phyloP scores from a whole-genome alignment of 2,329 filamentous ascomycete genomes.

The Sarocladium strictum region DNA sequence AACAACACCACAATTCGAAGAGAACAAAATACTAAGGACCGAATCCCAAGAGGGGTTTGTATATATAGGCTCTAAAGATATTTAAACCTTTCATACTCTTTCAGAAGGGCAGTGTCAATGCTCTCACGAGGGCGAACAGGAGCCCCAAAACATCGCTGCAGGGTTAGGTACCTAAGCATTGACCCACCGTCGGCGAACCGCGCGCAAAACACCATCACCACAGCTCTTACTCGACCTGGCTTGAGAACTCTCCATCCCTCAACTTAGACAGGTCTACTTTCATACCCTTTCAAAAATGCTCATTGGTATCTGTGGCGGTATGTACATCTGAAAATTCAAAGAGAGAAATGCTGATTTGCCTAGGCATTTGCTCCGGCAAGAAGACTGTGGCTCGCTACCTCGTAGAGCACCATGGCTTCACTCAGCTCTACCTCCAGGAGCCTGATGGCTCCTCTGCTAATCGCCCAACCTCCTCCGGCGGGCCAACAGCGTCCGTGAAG shows the following conservation, averaged over 20 bases:
- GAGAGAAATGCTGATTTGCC: conserved; percentile 10
- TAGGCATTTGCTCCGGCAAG: conserved; percentile 92
- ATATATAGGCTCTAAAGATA: too few species aligned
- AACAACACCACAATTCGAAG: too few species aligned
- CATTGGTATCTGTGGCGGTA: conserved; percentile 71
- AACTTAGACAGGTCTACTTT: neutral
- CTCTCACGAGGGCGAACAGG: too few species aligned
- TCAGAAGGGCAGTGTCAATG: too few species aligned
- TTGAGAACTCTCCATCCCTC: neutral
- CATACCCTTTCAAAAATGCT: conserved; percentile 48
- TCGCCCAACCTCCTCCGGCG: conserved; percentile 5
- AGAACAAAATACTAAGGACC: too few species aligned
- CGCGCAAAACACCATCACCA: neutral
- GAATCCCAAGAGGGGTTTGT: too few species aligned
- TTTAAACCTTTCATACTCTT: too few species aligned
- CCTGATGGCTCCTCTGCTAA: conserved; percentile 12
- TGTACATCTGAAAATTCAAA: conserved; percentile 16
- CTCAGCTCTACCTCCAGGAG: conserved; percentile 54
- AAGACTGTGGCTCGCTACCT: conserved; percentile 84
- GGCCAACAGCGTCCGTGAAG: too few species aligned
- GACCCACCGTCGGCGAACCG: too few species aligned
- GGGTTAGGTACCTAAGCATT: too few species aligned
- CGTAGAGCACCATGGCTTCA: conserved; percentile 77
- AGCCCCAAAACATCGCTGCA: too few species aligned
- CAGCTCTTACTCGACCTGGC: too few species aligned